Percentiles rank a stretch among this genome's conserved stretches.
phyloP scores from a whole-genome alignment of 148 eudicot species.

The Agrostemma githago region DNA sequence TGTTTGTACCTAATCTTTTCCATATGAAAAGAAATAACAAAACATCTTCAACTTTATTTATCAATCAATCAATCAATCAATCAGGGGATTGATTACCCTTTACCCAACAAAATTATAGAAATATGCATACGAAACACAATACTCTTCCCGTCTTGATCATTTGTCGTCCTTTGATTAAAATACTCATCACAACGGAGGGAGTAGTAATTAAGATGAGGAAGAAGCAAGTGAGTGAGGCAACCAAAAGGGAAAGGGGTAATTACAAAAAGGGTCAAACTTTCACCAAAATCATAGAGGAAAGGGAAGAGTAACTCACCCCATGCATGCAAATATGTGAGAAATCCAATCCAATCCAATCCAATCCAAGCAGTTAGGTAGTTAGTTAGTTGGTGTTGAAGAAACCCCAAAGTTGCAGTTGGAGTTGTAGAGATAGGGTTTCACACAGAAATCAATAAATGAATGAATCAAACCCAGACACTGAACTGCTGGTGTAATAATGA shows the following conservation, averaged over 20 bases:
- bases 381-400: slow-evolving; percentile 23
- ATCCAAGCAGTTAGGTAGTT: too few species aligned
- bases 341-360: slow-evolving; percentile 40
- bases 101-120: too few species aligned
- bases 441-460: slow-evolving; percentile 11
- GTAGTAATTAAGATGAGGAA: neutral
- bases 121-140: too few species aligned
- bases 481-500: slow-evolving; percentile 16
- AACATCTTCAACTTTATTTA: neutral
- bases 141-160: too few species aligned
- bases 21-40: too few species aligned
- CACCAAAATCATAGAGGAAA: slow-evolving; percentile 1
- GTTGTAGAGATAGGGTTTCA: neutral
- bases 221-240: neutral
- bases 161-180: neutral
- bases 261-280: slow-evolving; percentile 11
- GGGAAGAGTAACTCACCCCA: slow-evolving; percentile 47
- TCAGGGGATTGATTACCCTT: too few species aligned
- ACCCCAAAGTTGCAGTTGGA: slow-evolving; percentile 20
- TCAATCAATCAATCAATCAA: neutral
- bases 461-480: slow-evolving; percentile 20
- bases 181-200: neutral
- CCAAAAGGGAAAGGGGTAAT: neutral
- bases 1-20: neutral
- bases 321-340: slow-evolving; percentile 47